phyloP scores from a whole-genome alignment of 2,329 filamentous ascomycete genomes.

The Fusarium sp. region DNA sequence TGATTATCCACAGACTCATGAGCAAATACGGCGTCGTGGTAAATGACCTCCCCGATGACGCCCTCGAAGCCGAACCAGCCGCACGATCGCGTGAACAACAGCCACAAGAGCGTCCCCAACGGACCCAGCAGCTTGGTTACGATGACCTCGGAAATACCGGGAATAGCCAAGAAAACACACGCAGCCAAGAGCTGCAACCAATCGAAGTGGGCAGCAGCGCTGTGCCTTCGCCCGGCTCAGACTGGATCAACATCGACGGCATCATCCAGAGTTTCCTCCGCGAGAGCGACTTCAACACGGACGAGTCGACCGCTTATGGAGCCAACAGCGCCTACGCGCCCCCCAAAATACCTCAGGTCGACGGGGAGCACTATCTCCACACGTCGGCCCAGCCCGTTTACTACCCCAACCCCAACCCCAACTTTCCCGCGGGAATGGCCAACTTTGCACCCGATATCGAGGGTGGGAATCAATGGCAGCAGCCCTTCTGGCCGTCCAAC shows the following conservation, averaged over 20 bases:
- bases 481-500: conserved; percentile 23
- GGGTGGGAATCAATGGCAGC: conserved; percentile 18
- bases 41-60: conserved; percentile 24
- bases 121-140: background rate
- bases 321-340: background rate
- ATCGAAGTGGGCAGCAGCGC: background rate
- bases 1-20: conserved; percentile 61
- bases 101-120: conserved; percentile 11
- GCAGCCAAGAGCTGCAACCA: background rate
- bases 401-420: conserved; percentile 17
- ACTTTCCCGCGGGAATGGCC: conserved; percentile 17
- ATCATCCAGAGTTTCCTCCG: conserved; percentile 54
- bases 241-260: conserved; percentile 52
- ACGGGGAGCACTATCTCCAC: conserved; percentile 24
- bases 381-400: conserved; percentile 10
- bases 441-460: conserved; percentile 9
- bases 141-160: background rate
- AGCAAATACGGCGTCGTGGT: conserved; percentile 56
- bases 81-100: conserved; percentile 8
- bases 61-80: conserved; percentile 16
- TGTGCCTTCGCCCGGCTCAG: conserved; percentile 28
- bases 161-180: background rate
- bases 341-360: conserved; percentile 19
- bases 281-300: conserved; percentile 33
- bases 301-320: conserved; percentile 10